A percentile compares a stretch with the other conserved stretches of the same genome.
These are phyloP conservation scores for Zymoseptoria brevis DNA, from an alignment of 2,329 filamentous ascomycete species.

Conservation along the genomic window DNA sequence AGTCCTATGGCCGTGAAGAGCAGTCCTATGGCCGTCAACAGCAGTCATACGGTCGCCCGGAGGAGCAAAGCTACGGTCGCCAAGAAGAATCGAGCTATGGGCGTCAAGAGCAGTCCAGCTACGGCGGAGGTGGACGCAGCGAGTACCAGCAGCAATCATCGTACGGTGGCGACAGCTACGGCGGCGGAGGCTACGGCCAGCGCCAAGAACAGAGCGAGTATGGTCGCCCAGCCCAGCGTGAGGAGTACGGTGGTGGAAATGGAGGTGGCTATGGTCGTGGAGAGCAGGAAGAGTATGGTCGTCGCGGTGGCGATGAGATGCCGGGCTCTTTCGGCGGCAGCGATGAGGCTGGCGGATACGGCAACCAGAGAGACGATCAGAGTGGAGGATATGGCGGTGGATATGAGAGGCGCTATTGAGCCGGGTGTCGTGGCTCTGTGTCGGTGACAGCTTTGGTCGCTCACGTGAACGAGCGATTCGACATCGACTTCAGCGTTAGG, in stretches of 20 bases:
- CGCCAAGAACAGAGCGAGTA: constrained; percentile 5
- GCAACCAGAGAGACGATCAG: constrained; percentile 5
- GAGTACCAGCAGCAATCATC: constrained; percentile 1
- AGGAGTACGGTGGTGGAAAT: constrained; percentile 6
- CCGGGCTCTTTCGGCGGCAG: constrained; percentile 7
- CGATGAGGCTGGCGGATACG: constrained; percentile 6
- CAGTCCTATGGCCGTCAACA: constrained; percentile 7
- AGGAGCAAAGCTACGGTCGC: constrained; percentile 4
- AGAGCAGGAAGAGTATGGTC: constrained; percentile 8
- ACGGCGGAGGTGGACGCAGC: constrained; percentile 9
- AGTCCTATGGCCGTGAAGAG: constrained; percentile 16
- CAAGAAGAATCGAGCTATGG: constrained; percentile 3
- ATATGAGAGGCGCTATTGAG: neutral
- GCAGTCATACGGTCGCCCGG: constrained; percentile 2
- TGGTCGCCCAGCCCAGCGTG: constrained; percentile 2
- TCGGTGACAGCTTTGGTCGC: too few relatives aligned
- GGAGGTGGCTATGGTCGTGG: constrained; percentile 8
- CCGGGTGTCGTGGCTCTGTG: neutral
- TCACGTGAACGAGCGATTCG: too few relatives aligned
- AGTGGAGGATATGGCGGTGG: neutral
- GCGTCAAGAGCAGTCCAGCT: constrained; percentile 8
- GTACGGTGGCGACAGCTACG: constrained; percentile 8
- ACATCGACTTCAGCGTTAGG: neutral
- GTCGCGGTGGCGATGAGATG: constrained; percentile 9
- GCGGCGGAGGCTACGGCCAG: constrained; percentile 8